Evolutionary conservation across 192 early-diverging fungal species (phyloP).

Genomic region (Coemansia reversa): DNA sequence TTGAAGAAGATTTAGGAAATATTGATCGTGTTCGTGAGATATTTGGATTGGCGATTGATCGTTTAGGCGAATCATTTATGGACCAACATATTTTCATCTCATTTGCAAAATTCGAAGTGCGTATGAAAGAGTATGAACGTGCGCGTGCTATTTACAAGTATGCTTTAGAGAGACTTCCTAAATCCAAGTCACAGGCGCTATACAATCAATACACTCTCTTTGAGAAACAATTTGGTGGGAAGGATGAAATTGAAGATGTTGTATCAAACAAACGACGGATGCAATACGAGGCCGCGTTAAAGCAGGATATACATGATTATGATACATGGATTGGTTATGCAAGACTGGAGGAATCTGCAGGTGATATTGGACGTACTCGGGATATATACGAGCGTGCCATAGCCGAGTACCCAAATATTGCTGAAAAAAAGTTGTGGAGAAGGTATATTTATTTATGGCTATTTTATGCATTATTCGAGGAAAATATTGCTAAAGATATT

Average conservation of each 20-base stretch:
- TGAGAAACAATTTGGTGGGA: constrained; percentile 93
- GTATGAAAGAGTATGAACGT: constrained; percentile 86
- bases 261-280: constrained; percentile 84
- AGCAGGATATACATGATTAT: constrained; percentile 82
- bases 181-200: constrained; percentile 77
- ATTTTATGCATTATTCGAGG: constrained; percentile 96
- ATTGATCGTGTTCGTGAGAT: constrained; percentile 75
- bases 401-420: constrained; percentile 76
- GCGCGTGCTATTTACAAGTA: constrained; percentile 96
- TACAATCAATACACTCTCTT: constrained; percentile 95
- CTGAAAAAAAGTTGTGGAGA: constrained; percentile 93
- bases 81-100: constrained; percentile 94
- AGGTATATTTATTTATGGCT: constrained; percentile 99
- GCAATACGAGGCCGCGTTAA: constrained; percentile 82
- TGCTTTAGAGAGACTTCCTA: constrained; percentile 83
- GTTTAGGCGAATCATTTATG: constrained; percentile 83
- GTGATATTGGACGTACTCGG: constrained; percentile 71
- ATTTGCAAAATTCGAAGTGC: constrained; percentile 95
- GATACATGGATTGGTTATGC: constrained; percentile 99
- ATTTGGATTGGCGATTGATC: constrained; percentile 82
- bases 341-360: constrained; percentile 76
- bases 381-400: constrained; percentile 96
- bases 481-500: constrained; percentile 75
- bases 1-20: constrained; percentile 83
- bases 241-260: constrained; percentile 87